Percentiles rank a stretch among this genome's conserved stretches.
phyloP scores from a whole-genome alignment of 176 grass and related monocot genomes.

The Zoysia pacifica region DNA sequence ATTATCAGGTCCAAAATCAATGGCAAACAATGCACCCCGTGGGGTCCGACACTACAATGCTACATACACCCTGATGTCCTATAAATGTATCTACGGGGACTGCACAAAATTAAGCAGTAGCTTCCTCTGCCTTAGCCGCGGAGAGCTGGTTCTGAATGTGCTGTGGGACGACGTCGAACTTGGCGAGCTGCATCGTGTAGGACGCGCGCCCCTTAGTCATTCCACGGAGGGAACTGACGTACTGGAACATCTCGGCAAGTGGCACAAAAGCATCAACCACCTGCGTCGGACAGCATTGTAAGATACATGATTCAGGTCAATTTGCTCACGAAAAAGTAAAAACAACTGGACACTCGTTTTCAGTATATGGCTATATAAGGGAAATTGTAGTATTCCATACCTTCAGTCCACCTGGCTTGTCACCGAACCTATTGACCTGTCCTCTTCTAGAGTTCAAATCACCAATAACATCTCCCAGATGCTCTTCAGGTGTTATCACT shows the following conservation, averaged over 20 bases:
- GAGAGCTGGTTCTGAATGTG: slow-evolving; percentile 86
- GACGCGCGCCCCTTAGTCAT: slow-evolving; percentile 95
- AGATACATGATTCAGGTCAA: slow-evolving; percentile 17
- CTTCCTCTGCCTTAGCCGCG: slow-evolving; percentile 60
- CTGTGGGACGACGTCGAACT: slow-evolving; percentile 85
- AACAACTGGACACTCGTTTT: too few relatives aligned
- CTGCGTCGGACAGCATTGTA: slow-evolving; percentile 37
- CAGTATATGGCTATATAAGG: neutral
- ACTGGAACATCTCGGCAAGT: slow-evolving; percentile 97
- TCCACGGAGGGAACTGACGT: slow-evolving; percentile 82
- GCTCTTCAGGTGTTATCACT: slow-evolving; percentile 96
- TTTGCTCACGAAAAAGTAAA: neutral
- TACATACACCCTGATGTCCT: slow-evolving; percentile 50
- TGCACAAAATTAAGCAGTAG: slow-evolving; percentile 53
- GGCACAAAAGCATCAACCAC: slow-evolving; percentile 86
- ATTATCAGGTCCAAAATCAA: slow-evolving; percentile 60
- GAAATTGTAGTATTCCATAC: slow-evolving; percentile 50
- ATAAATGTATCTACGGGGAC: slow-evolving; percentile 40
- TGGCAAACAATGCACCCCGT: slow-evolving; percentile 41
- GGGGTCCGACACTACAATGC: slow-evolving; percentile 37
- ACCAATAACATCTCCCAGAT: slow-evolving; percentile 99
- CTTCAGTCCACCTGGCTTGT: slow-evolving; percentile 96
- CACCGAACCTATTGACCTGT: slow-evolving; percentile 81
- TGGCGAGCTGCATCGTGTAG: slow-evolving; percentile 91
- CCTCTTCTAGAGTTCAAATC: slow-evolving; percentile 99